Evolutionary conservation across 495 filamentous ascomycete species (phyloP).

Genomic region (Hypoxylon crocopeplum): DNA sequence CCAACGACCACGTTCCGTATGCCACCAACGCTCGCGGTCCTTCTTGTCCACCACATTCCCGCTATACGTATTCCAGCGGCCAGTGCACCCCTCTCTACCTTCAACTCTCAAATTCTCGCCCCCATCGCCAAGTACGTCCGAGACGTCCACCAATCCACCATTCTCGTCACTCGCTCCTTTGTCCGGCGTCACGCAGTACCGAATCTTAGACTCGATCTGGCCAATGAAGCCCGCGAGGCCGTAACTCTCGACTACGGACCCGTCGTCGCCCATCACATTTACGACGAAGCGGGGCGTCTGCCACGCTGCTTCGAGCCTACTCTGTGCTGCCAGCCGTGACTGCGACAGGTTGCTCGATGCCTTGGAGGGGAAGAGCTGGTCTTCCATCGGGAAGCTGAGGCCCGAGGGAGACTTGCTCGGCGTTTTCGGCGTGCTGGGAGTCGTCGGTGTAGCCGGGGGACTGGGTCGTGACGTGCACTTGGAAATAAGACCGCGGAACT

Average conservation of each 20-base stretch:
- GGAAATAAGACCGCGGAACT: constrained; percentile 44
- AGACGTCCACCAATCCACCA: constrained; percentile 60
- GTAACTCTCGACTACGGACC: constrained; percentile 49
- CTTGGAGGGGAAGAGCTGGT: constrained; percentile 41
- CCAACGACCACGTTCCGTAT: constrained; percentile 57
- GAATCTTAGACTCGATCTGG: constrained; percentile 58
- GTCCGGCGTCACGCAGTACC: constrained; percentile 66
- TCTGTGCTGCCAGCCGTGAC: constrained; percentile 63
- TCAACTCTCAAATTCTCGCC: constrained; percentile 48
- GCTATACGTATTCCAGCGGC: constrained; percentile 60
- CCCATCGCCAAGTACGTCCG: constrained; percentile 55
- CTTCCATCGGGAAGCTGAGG: constrained; percentile 36
- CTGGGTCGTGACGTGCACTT: constrained; percentile 35
- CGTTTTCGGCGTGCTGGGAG: constrained; percentile 36
- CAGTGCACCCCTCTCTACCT: constrained; percentile 56
- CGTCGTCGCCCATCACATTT: constrained; percentile 62
- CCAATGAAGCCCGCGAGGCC: constrained; percentile 66
- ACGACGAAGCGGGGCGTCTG: constrained; percentile 57
- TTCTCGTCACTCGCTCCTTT: constrained; percentile 61
- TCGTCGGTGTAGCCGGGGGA: constrained; percentile 33
- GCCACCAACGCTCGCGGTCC: constrained; percentile 57
- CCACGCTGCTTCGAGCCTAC: constrained; percentile 62
- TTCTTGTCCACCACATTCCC: constrained; percentile 51
- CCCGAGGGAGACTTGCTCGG: constrained; percentile 36
- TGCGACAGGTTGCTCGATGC: constrained; percentile 55